Base-by-base conservation (phyloP, 2,329 filamentous ascomycete genomes). In the Curvularia eragrostidis region DNA sequence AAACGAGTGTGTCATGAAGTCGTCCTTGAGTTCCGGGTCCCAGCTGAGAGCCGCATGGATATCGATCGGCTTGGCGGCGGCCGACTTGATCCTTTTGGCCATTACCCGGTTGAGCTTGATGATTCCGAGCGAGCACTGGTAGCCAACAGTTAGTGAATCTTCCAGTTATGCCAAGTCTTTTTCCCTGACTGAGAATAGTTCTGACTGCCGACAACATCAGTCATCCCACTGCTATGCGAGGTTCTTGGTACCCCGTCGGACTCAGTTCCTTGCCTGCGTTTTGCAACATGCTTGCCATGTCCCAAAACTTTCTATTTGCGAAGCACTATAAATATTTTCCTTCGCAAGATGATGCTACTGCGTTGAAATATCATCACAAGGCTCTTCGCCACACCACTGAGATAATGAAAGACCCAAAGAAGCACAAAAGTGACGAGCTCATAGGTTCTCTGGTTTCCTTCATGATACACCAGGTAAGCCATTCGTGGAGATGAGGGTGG, bases 381-480 rank as follows among this genome's bases (percentile, higher is more conserved):
- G 68, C 69, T 24, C 53, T 73, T 21, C 56, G 59, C 28, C 38
- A 63, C 18, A 65, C 65, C 5, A 56, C 42, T 8, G 52, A 67
- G 36, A 61, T 66, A 36, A 58, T 74, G 61, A 62, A 66, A 15
- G 61, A 70, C 26, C 53, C 66, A 2, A 30, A 48, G 1, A 61
- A 65, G n/a, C 65, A 69, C n/a, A 61, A 57, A 0, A 71, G 61
- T 19, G 64, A 72, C 15, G 65, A 65, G 26, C 47, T 64, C 12
- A 48, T 72, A 34, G 61, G 67, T 12, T 52, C 61, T 1, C 54
- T 74, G 4, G 52, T 52, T 3, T 64, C 67, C 2, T 70, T 73
- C 18, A 71, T 70, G 64, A 68, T 66, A 13, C 68, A 74, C 52
- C 62, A 70, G 58, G 71, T 73, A 56, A 60, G 64, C 51, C 21